Evolutionary conservation across 1,284 basidiomycete species (phyloP).

Genomic region (Cutaneotrichosporon sp.): DNA sequence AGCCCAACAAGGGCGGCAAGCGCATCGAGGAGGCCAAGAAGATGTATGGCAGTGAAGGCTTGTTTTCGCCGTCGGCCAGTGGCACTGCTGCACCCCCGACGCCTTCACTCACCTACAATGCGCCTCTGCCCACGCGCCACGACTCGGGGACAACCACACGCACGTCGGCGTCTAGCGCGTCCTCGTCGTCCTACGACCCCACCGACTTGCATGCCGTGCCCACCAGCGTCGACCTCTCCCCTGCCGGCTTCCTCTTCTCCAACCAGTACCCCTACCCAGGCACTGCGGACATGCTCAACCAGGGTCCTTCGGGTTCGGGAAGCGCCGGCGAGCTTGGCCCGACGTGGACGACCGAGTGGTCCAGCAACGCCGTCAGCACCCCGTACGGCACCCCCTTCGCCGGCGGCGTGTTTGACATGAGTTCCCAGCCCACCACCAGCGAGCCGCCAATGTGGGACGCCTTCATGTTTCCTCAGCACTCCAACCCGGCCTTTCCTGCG

Average conservation of each 20-base stretch:
- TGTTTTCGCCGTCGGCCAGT: neutral
- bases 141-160: neutral
- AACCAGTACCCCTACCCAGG: slow-evolving; percentile 1
- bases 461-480: neutral
- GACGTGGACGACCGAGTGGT: slow-evolving; percentile 9
- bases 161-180: neutral
- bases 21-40: slow-evolving; percentile 43
- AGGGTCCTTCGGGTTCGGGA: neutral
- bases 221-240: slow-evolving; percentile 4
- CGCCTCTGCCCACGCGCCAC: neutral
- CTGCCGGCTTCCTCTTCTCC: neutral
- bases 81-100: neutral
- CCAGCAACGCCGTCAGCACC: slow-evolving; percentile 5
- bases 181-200: neutral
- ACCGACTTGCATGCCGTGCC: slow-evolving; percentile 1
- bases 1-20: slow-evolving; percentile 47
- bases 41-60: slow-evolving; percentile 32
- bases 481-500: neutral
- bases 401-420: neutral
- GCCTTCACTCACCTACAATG: neutral
- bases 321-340: neutral
- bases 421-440: neutral
- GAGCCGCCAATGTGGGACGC: neutral
- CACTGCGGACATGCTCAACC: neutral
- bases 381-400: slow-evolving; percentile 7